Conservation (phyloP, 192 early-diverging fungal species). For the Helicostylum pulchrum region DNA sequence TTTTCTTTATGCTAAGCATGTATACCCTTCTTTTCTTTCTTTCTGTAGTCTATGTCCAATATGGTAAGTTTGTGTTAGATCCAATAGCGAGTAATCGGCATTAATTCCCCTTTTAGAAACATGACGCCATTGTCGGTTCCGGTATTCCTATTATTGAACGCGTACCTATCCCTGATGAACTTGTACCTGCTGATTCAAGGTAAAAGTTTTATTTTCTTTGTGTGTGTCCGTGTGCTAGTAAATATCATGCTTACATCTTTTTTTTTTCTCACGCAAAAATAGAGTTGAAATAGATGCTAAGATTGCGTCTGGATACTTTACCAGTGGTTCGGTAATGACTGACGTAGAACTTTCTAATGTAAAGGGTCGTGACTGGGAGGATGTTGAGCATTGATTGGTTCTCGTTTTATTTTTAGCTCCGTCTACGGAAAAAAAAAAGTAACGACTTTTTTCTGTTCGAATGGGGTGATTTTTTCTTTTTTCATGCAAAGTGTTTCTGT, state of each 20-base stretch:
- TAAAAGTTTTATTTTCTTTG: background rate
- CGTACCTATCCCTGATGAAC: conserved; percentile 82
- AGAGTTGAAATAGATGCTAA: conserved; percentile 95
- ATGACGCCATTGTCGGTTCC: conserved; percentile 85
- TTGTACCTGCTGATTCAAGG: conserved; percentile 82
- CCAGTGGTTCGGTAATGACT: conserved; percentile 56
- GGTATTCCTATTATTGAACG: conserved; percentile 89
- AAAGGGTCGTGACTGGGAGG: conserved; percentile 85
- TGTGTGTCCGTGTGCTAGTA: background rate
- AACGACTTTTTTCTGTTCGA: background rate
- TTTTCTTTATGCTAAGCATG: conserved; percentile 27
- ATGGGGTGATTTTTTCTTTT: background rate
- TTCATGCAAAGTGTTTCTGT: too few relatives aligned
- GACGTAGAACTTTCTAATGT: conserved; percentile 60
- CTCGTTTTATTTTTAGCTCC: too few relatives aligned
- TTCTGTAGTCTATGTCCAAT: conserved; percentile 65
- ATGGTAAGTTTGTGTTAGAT: conserved; percentile 41
- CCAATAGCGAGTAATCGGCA: background rate
- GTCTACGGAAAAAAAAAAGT: too few relatives aligned
- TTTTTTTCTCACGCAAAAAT: background rate
- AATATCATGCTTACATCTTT: conserved; percentile 7
- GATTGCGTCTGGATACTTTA: conserved; percentile 95
- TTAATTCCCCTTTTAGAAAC: conserved; percentile 56
- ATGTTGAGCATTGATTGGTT: conserved; percentile 48
- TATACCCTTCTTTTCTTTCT: conserved; percentile 16